Evolutionary conservation across 2,329 filamentous ascomycete species (phyloP), one percentile per base, ranked within the genome.

Genomic region (Colletotrichum theobromicola): DNA sequence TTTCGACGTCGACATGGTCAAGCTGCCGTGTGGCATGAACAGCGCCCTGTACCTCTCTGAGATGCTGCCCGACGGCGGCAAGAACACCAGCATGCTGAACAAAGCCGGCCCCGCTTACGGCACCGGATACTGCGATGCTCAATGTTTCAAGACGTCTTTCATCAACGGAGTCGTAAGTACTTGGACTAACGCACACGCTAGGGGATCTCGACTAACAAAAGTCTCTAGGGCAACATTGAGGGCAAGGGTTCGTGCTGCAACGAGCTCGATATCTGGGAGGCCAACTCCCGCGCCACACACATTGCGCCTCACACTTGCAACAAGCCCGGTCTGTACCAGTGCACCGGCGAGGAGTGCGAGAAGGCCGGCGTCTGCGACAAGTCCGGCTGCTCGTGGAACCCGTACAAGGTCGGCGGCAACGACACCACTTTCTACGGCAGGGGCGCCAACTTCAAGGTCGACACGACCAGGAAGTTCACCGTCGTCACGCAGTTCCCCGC

Each of bases 221-320:
- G 75, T 28, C 12, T 65, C 26, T 32, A 88, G 85, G 90, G 85
- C 63, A 93, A 92, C 79, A 84, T 87, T n/a, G 87, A 89, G 8
- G 86, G 83, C 57, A 84, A 88, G 64, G 92, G 92, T 75, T 86
- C 91, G 50, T 93, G 92, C 88, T 94, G 92, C 82, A 84, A 88
- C 57, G 92, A 94, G 83, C 92, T 94, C 88, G 92, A 94, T 74
- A 87, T 92, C 80, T 92, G 90, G 90, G 91, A 93, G 81, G 90
- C 90, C 72, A 93, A 93, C 84, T 86, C 85, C 66, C 85, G 90
- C 75, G 88, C 90, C 9, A 87, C 86, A 21, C 89, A 90, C 34
- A 87, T 88, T 77, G 92, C 91, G 3, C 90, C 91, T 21, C 91
- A 93, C 81, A 85, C 88, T 21, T 93, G 91, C 84, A 85, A 83